phyloP scores from a whole-genome alignment of 2,329 filamentous ascomycete genomes.

The Metarhizium guizhouense region DNA sequence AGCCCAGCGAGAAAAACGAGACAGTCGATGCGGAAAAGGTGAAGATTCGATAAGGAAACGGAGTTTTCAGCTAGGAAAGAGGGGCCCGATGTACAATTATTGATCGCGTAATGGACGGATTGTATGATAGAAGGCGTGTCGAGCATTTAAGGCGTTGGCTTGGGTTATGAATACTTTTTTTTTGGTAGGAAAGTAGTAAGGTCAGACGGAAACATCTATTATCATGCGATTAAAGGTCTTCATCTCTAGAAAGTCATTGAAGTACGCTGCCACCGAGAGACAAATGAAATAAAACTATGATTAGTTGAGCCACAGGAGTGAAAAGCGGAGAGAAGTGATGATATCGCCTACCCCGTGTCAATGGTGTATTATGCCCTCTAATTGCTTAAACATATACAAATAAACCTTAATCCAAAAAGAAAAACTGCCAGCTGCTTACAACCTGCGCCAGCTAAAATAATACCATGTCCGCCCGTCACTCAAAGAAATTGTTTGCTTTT shows the following conservation, averaged over 20 bases:
- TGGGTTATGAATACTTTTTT: conserved; percentile 3
- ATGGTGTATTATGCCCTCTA: not conserved
- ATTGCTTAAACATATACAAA: not conserved
- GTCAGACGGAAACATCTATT: not conserved
- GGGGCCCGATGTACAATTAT: not conserved
- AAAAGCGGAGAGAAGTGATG: not conserved
- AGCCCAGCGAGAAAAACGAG: conserved; percentile 15
- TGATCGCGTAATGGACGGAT: not conserved
- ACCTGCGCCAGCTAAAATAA: not conserved
- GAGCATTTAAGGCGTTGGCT: conserved; percentile 19
- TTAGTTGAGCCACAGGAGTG: not conserved
- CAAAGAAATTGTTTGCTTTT: not conserved
- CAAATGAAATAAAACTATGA: not conserved
- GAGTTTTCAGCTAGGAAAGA: not conserved
- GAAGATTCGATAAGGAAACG: conserved; percentile 17
- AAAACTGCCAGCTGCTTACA: not conserved
- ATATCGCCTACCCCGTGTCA: not conserved
- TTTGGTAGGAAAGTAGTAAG: not conserved
- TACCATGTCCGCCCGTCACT: no score
- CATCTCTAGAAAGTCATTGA: not conserved
- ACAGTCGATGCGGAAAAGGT: conserved; percentile 18
- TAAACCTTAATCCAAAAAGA: conserved; percentile 6
- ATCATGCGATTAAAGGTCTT: not conserved
- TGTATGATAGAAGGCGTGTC: conserved; percentile 21
- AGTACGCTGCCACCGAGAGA: not conserved